Conservation (phyloP, 306 rosid genomes). For the Glycine soja region DNA sequence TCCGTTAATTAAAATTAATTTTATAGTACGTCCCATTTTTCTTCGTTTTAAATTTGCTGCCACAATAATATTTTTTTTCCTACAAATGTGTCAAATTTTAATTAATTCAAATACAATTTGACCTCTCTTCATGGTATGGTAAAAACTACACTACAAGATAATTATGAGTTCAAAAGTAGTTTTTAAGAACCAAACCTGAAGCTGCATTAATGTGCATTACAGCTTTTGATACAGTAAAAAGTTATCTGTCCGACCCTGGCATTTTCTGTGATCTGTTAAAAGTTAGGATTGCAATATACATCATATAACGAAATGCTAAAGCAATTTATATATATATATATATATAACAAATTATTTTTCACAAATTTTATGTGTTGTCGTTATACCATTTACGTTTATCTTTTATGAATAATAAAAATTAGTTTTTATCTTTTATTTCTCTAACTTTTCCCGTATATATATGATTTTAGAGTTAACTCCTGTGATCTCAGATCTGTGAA, state of each 20-base stretch:
- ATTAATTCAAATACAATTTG: background rate
- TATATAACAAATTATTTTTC: background rate
- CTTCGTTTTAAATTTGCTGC: background rate
- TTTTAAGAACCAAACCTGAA: background rate
- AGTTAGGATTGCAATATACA: constrained; percentile 10
- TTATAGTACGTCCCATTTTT: background rate
- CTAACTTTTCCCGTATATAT: background rate
- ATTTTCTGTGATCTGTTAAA: constrained; percentile 33
- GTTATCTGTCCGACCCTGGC: constrained; percentile 5
- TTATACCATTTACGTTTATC: constrained; percentile 3
- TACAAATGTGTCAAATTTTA: constrained; percentile 1
- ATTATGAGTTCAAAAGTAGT: background rate
- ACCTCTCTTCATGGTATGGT: background rate
- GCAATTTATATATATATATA: background rate
- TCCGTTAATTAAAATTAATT: background rate
- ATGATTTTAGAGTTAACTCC: background rate
- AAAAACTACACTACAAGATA: background rate
- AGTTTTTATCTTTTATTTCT: background rate
- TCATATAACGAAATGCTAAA: background rate
- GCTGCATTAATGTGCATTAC: constrained; percentile 27
- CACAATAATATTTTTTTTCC: background rate
- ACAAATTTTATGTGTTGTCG: background rate
- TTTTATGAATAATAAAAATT: background rate
- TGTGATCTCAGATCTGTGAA: constrained; percentile 8
- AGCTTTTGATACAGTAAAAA: constrained; percentile 37